phyloP scores from a whole-genome alignment of 2,329 filamentous ascomycete species.

The Neofusicoccum kwambonambiense region DNA sequence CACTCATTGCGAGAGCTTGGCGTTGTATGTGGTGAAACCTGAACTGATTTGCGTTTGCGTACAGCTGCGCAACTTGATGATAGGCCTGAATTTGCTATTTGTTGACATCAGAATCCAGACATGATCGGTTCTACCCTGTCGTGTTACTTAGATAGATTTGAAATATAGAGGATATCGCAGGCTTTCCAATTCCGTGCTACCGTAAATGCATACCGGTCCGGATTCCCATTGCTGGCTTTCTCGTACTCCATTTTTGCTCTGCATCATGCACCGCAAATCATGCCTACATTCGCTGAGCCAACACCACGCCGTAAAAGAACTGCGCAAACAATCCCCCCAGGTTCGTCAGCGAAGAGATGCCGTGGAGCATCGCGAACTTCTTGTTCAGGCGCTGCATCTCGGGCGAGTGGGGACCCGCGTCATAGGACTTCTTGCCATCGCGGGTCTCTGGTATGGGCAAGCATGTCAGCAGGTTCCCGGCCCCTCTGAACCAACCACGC shows the following conservation, averaged over 20 bases:
- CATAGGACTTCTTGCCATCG: slow-evolving; percentile 85
- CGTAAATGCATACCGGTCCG: neutral
- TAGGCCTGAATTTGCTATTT: too few relatives aligned
- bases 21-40: too few relatives aligned
- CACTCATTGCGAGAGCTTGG: neutral
- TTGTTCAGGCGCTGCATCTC: slow-evolving; percentile 66
- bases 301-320: slow-evolving; percentile 73
- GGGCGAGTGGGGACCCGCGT: slow-evolving; percentile 73
- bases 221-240: too few relatives aligned
- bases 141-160: too few relatives aligned
- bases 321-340: slow-evolving; percentile 67
- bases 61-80: too few relatives aligned
- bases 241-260: neutral
- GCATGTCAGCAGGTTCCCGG: neutral
- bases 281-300: slow-evolving; percentile 60
- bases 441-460: slow-evolving; percentile 55
- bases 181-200: too few relatives aligned
- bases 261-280: neutral
- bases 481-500: neutral
- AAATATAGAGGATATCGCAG: too few relatives aligned
- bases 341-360: slow-evolving; percentile 77
- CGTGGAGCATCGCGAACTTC: slow-evolving; percentile 73
- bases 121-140: too few relatives aligned
- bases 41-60: too few relatives aligned
- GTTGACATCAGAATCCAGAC: too few relatives aligned